Percentiles rank a stretch among this genome's conserved stretches.
phyloP scores from a whole-genome alignment of 345 rosid species.

The Corchorus olitorius region DNA sequence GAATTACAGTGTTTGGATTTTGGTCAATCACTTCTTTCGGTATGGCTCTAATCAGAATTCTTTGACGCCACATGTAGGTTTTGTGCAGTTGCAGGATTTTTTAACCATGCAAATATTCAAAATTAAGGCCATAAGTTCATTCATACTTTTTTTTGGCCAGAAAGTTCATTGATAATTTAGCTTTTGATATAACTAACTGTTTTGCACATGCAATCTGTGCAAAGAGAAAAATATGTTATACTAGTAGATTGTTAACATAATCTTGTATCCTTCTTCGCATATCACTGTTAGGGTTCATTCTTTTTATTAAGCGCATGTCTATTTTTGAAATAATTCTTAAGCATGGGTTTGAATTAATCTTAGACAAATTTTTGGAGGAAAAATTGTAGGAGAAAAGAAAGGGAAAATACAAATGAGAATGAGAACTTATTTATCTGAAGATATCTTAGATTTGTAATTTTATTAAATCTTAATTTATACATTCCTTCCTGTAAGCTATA shows the following conservation, averaged over 20 bases:
- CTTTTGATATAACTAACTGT: too few relatives aligned
- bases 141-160: too few relatives aligned
- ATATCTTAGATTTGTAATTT: not conserved
- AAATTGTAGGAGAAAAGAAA: not conserved
- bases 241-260: not conserved
- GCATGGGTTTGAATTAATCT: not conserved
- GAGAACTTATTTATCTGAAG: not conserved
- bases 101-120: not conserved
- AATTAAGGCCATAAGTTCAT: not conserved
- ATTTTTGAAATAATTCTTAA: not conserved
- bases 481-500: not conserved
- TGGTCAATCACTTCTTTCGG: constrained; percentile 62
- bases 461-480: not conserved
- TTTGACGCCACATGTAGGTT: not conserved
- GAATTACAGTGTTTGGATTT: constrained; percentile 65
- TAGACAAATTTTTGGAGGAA: not conserved
- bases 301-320: not conserved
- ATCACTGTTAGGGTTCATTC: not conserved
- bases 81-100: not conserved
- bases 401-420: not conserved
- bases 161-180: too few relatives aligned
- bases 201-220: too few relatives aligned
- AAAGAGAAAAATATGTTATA: too few relatives aligned
- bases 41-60: constrained; percentile 30
- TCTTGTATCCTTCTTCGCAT: not conserved